A percentile compares a stretch with the other conserved stretches of the same genome.
Conservation (phyloP, 371 early-diverging fungal species). For the Apophysomyces elegans region DNA sequence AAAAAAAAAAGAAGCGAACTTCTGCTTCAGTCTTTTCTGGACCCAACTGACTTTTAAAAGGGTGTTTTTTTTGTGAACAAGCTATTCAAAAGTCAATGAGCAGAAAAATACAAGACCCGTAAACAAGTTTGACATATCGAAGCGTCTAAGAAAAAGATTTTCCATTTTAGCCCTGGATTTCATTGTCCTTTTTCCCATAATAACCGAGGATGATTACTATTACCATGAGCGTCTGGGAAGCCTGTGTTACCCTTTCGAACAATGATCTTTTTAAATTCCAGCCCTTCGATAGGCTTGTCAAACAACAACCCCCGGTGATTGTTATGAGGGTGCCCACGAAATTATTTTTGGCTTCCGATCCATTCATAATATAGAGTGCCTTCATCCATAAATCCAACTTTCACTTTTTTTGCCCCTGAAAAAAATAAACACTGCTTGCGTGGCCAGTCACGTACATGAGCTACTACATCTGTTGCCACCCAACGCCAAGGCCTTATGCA, state of each 20-base stretch:
- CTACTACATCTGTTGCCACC: constrained; percentile 8
- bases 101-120: not conserved
- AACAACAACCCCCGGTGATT: constrained; percentile 11
- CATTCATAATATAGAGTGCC: not conserved
- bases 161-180: constrained; percentile 4
- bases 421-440: constrained; percentile 11
- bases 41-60: constrained; percentile 10
- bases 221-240: too few relatives aligned
- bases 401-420: constrained; percentile 3
- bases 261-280: constrained; percentile 10
- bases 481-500: not conserved
- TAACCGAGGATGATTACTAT: not conserved
- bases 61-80: constrained; percentile 3
- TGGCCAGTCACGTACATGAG: constrained; percentile 12
- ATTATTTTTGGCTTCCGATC: constrained; percentile 12
- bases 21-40: constrained; percentile 10
- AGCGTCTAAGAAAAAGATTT: not conserved
- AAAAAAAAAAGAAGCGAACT: constrained; percentile 5
- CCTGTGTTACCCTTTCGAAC: constrained; percentile 6
- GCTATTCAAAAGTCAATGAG: not conserved
- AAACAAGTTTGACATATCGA: not conserved
- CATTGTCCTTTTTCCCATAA: constrained; percentile 4
- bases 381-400: constrained; percentile 2
- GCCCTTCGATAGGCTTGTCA: constrained; percentile 10
- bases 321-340: constrained; percentile 7